Conservation (phyloP, 768 basidiomycete genomes). For the Gloeophyllum trabeum region DNA sequence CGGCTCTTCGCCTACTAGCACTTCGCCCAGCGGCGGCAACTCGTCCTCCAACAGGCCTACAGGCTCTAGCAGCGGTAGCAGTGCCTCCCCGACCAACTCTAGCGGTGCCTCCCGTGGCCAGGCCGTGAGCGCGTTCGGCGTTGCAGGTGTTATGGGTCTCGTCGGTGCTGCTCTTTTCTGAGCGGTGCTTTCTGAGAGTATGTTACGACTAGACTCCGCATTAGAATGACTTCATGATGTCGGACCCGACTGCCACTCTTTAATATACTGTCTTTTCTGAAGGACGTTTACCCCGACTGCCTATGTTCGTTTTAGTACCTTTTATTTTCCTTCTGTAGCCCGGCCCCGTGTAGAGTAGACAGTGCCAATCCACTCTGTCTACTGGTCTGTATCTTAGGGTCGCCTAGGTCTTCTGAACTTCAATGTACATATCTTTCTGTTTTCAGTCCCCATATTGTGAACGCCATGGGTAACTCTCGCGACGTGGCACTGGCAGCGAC, state of each 20-base stretch:
- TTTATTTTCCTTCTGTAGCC: not conserved
- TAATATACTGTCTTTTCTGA: too few species aligned
- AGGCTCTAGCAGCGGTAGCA: constrained; percentile 10
- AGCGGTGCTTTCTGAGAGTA: constrained; percentile 8
- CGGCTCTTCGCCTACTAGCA: constrained; percentile 16
- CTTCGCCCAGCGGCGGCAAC: constrained; percentile 6
- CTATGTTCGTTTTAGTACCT: not conserved
- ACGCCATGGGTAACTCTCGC: too few species aligned
- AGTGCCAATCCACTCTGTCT: not conserved
- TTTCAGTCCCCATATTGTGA: not conserved
- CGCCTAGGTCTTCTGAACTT: not conserved
- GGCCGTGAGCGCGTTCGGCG: constrained; percentile 23
- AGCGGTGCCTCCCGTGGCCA: constrained; percentile 21
- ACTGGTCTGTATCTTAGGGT: not conserved
- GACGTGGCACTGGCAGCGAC: too few species aligned
- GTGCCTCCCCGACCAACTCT: constrained; percentile 14
- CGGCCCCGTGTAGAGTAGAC: not conserved
- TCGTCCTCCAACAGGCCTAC: constrained; percentile 2
- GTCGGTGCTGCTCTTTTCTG: constrained; percentile 38
- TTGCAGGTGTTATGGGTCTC: constrained; percentile 39
- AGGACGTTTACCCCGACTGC: not conserved
- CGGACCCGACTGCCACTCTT: too few species aligned
- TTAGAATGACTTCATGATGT: too few species aligned
- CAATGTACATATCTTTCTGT: not conserved
- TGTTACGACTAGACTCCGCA: too few species aligned